phyloP scores from a whole-genome alignment of 306 rosid genomes.

The Vigna trinervia region DNA sequence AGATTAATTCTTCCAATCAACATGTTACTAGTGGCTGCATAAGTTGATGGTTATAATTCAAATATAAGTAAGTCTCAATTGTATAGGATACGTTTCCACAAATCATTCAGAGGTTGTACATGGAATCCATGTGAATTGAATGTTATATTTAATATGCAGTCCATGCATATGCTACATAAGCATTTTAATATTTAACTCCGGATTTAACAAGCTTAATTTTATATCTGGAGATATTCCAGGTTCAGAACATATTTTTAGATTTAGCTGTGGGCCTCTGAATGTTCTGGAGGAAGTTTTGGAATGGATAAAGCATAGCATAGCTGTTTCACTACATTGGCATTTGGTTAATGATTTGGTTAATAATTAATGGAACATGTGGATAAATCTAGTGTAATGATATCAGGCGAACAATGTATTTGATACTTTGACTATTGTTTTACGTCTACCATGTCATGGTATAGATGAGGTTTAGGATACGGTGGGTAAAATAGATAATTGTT shows the following conservation, averaged over 20 bases:
- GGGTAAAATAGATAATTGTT: not conserved
- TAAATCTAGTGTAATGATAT: conserved; percentile 6
- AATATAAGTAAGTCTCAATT: conserved; percentile 1
- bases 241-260: conserved; percentile 5
- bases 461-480: not conserved
- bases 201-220: not conserved
- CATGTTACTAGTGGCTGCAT: conserved; percentile 11
- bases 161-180: too few relatives aligned
- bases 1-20: not conserved
- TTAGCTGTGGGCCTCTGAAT: conserved; percentile 2
- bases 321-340: not conserved
- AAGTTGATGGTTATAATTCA: conserved; percentile 13
- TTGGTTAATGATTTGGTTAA: conserved; percentile 28
- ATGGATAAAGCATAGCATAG: conserved; percentile 1
- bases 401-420: not conserved
- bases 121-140: not conserved
- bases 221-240: not conserved
- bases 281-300: not conserved
- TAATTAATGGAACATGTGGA: not conserved
- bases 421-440: not conserved
- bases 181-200: not conserved
- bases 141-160: not conserved
- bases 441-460: conserved; percentile 1
- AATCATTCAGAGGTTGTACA: not conserved
- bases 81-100: not conserved